Evolutionary conservation across 352 stramenopile genomes (phyloP).

Genomic region (Phytophthora pluvialis): DNA sequence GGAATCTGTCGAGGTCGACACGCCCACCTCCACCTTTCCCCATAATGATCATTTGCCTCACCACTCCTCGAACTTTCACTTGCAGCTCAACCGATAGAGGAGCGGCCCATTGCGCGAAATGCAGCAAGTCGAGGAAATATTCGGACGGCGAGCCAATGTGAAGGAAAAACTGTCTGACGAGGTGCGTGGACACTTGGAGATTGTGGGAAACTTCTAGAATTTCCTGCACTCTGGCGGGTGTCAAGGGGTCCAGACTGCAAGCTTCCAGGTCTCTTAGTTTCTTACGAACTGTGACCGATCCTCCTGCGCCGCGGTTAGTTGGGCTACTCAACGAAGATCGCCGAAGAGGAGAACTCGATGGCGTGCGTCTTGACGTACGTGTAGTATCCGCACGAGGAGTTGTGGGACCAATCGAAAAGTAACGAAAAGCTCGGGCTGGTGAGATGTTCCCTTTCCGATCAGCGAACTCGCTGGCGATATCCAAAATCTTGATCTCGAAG

Average conservation of each 20-base stretch:
- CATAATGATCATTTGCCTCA: slow-evolving; percentile 51
- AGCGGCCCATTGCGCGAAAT: slow-evolving; percentile 51
- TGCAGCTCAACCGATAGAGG: slow-evolving; percentile 43
- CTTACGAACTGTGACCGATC: slow-evolving; percentile 17
- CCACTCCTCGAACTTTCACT: slow-evolving; percentile 39
- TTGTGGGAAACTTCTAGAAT: slow-evolving; percentile 35
- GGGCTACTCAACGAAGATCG: slow-evolving; percentile 6
- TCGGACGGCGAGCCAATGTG: slow-evolving; percentile 50
- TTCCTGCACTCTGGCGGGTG: slow-evolving; percentile 42
- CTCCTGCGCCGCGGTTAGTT: background rate
- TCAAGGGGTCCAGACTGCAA: slow-evolving; percentile 41
- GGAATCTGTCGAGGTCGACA: slow-evolving; percentile 59
- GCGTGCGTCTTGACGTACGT: background rate
- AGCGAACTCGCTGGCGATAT: slow-evolving; percentile 35
- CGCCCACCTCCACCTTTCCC: slow-evolving; percentile 53
- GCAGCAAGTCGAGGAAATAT: slow-evolving; percentile 50
- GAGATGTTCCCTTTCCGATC: slow-evolving; percentile 30
- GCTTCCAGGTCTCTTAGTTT: slow-evolving; percentile 31
- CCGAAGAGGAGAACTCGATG: slow-evolving; percentile 14
- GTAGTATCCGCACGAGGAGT: no score
- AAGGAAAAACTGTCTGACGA: slow-evolving; percentile 62
- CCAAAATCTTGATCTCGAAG: slow-evolving; percentile 44
- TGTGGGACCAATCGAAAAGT: slow-evolving; percentile 31
- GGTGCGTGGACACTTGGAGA: slow-evolving; percentile 47
- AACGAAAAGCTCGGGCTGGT: slow-evolving; percentile 32